Evolutionary conservation across 768 basidiomycete genomes (phyloP), one percentile per base, ranked within the genome.

Genomic region (Macrolepiota dolichaula): DNA sequence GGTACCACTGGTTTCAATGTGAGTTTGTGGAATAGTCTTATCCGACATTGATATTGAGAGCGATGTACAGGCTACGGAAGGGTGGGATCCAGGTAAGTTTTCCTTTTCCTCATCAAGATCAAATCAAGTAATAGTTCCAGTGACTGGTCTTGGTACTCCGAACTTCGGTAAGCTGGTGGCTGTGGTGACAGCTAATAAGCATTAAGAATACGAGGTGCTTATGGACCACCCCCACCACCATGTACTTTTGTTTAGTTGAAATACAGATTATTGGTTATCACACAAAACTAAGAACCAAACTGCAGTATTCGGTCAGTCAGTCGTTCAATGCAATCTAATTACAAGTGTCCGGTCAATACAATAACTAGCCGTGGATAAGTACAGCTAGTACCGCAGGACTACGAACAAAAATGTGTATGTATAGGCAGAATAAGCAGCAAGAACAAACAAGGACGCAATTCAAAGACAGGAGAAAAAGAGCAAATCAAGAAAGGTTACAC

Each of bases 61-160:
- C 42, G 1, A 58, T 44, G 17, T n/a, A n/a, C 42, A 81, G 79
- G 76, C 81, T 9, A 78, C 78, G 3, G 57, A 36, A 40, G 85
- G 85, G 12, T 87, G 85, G 85, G 84, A 87, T 74, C 79, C 85
- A 27, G 77, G 83, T 83, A 68, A 68, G 80, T 74, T 11, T 19
- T 36, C 19, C 52, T 44, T 37, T 47, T 32, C 29, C 29, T 7
- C 62, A 47, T 56, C 44, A 13, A 44, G 40, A 37, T 40, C 59
- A 15, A 32, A 11, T 27, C 25, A 6, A 24, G 24, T 49, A 24
- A 7, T 49, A 49, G 25, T 49, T 53, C 32, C 63, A 79, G 81
- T 84, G 19, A 84, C 82, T 59, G 83, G 83, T 13, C 67, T 82
- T 6, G 83, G 83, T 24, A 84, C 83, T 10, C 84, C 84, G 3